Base-by-base conservation (phyloP, 257 asterid genomes). In the Solanum chmielewskii region DNA sequence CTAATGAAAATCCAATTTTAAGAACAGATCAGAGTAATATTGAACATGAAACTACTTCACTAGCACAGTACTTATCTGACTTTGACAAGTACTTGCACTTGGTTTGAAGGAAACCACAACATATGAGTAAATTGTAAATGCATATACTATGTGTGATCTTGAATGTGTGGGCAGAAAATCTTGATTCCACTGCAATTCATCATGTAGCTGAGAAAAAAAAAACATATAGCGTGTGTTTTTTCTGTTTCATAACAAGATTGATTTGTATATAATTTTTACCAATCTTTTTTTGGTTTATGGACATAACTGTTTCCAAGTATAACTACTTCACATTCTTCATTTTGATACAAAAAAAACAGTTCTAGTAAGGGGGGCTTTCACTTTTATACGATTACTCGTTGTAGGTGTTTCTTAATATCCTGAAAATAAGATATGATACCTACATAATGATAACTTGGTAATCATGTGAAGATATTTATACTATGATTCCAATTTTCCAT, bases 11-110 rank as follows among this genome's bases (percentile, higher is more conserved):
- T 56, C 90, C 96, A 21, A 85, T 87, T 23, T 80, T 90, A 41
- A 91, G 91, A 45, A 47, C 42, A 80, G 11, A 37, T 80, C 93
- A 88, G 15, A 89, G 85, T 87, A 91, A 75, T 73, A 87, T 64
- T 89, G 86, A 83, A 71, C 92, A 29, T 35, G 35, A 75, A 10
- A 47, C 11, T 80, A 69, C 66, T 85, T 84, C 93, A 23, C 76
- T 96, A 90, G 80, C 89, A 18, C 91, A 94, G 11, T 94, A 93
- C 87, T 83, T 94, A 77, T 85, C 88, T 42, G 89, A 90, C n/a
- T 91, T 94, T 83, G 96, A 94, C 69, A 96, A 96, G 87, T 92
- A 90, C 39, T 82, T 94, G 13, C 82, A 76, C 68, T 86, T 92
- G 56, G 91, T 90, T 62, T 93, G 91, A 87, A 42, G 39, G 27